Evolutionary conservation across 1,284 basidiomycete genomes (phyloP), one percentile per base, ranked within the genome.

Genomic region (Leccinum huronense): DNA sequence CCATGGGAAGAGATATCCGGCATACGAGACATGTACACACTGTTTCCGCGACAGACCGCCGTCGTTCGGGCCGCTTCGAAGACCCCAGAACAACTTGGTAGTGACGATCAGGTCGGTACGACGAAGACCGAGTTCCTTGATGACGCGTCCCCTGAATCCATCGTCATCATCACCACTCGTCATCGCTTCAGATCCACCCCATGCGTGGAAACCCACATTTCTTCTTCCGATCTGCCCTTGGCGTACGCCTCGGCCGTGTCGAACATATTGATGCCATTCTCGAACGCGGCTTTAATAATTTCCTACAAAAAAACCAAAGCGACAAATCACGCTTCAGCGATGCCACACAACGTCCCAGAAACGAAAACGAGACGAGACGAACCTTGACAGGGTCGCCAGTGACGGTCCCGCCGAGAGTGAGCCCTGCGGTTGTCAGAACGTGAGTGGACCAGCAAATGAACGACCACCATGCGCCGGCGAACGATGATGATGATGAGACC

Each of bases 91-190:
- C 33, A 84, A 66, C 74, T 86, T 87, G 65, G 87, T 89, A 30
- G 87, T 84, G 68, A 92, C 79, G 66, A 92, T 81, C 53, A 89
- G 75, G 68, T 90, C 87, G 11, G 82, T 79, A 58, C 90, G 83
- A 55, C 85, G 82, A 70, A 84, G 80, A 58, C 83, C 82, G 33
- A 90, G 83, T 72, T 90, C 87, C 71, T 84, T 84, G 72, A 92
- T 81, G 3, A 86, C 89, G 45, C 86, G 84, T 34, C 89, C 89
- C 81, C 88, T 65, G 55, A 30, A 5, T 23, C 48, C 1, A 10
- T 34, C 5, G 9, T 40, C 54, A 10, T 34, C 16, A 19, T 14
- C n/a, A 30, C 13, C 13, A 2, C 53, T 54, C 19, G 45, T 23
- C 45, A 54, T 54, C 27, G 19, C 30, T 31, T 34, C 31, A 34